Percentiles rank a stretch among this genome's conserved stretches.
phyloP scores from a whole-genome alignment of 2,329 filamentous ascomycete species.

The Cryphonectria nitschkei region DNA sequence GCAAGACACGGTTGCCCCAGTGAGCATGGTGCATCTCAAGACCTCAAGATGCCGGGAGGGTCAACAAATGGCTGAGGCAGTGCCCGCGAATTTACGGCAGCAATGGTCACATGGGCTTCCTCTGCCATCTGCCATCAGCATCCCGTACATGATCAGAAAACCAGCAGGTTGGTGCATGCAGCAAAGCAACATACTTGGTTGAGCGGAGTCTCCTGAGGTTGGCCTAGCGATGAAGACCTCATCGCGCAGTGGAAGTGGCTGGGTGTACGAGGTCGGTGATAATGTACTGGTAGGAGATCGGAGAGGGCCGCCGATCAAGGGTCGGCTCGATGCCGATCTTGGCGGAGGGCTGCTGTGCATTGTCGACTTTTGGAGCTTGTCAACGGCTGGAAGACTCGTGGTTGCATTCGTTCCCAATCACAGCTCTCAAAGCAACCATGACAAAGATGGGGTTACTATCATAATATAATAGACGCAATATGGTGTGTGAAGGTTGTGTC shows the following conservation, averaged over 20 bases:
- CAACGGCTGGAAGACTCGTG: not conserved
- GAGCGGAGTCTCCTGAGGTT: not conserved
- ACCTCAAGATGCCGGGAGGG: conserved; percentile 7
- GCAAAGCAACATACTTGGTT: not conserved
- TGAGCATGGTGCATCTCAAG: not conserved
- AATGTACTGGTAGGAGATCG: conserved; percentile 3
- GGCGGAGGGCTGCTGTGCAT: conserved; percentile 9
- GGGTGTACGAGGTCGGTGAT: conserved; percentile 16
- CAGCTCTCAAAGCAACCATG: not conserved
- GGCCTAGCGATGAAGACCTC: conserved; percentile 22
- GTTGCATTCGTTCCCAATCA: not conserved
- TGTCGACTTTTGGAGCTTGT: not conserved
- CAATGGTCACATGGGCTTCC: not conserved
- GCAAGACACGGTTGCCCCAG: not conserved
- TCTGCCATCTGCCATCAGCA: conserved; percentile 6
- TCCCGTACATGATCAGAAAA: not conserved
- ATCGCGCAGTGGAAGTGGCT: conserved; percentile 2
- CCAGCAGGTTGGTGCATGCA: not conserved
- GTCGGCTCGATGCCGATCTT: conserved; percentile 3
- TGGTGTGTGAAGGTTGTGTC: not conserved
- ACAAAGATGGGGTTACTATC: not conserved
- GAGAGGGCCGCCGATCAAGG: conserved; percentile 23
- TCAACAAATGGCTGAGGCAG: conserved; percentile 28
- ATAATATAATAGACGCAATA: not conserved
- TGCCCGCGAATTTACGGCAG: conserved; percentile 17